phyloP scores from a whole-genome alignment of 108 stramenopile species.

The Chaetoceros tenuissimus region DNA sequence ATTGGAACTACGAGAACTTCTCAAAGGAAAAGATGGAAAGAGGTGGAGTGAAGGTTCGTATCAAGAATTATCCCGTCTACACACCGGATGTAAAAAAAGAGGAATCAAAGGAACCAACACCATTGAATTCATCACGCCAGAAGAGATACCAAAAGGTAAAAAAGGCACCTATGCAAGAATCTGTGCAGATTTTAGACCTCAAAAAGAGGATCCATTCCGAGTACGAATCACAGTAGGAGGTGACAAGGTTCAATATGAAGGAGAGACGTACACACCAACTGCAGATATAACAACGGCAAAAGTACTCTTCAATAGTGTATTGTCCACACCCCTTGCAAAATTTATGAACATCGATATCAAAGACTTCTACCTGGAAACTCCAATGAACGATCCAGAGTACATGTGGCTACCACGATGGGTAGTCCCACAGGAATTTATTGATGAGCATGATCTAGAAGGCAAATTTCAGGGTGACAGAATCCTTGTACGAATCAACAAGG shows the following conservation, averaged over 20 bases:
- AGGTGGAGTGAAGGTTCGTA: too few relatives aligned
- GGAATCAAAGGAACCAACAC: conserved; percentile 18
- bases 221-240: conserved; percentile 15
- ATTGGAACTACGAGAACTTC: conserved; percentile 14
- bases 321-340: conserved; percentile 22
- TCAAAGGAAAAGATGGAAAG: conserved; percentile 3
- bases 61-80: too few relatives aligned
- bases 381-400: conserved; percentile 9
- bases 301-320: conserved; percentile 14
- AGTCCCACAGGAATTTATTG: conserved; percentile 24
- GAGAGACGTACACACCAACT: conserved; percentile 8
- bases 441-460: conserved; percentile 21
- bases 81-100: too few relatives aligned
- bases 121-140: conserved; percentile 19
- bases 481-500: conserved; percentile 16
- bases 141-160: conserved; percentile 7
- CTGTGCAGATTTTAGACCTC: conserved; percentile 12
- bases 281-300: conserved; percentile 12
- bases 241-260: conserved; percentile 13
- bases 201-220: conserved; percentile 11
- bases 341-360: conserved; percentile 35
- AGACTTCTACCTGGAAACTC: conserved; percentile 30
- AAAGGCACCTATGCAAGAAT: conserved; percentile 12
- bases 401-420: conserved; percentile 6
- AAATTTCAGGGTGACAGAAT: conserved; percentile 8